A percentile compares a stretch with the other conserved stretches of the same genome.
These are phyloP conservation scores for Orbilia quercus DNA, from an alignment of 2,329 filamentous ascomycete species.

Conservation along the genomic window DNA sequence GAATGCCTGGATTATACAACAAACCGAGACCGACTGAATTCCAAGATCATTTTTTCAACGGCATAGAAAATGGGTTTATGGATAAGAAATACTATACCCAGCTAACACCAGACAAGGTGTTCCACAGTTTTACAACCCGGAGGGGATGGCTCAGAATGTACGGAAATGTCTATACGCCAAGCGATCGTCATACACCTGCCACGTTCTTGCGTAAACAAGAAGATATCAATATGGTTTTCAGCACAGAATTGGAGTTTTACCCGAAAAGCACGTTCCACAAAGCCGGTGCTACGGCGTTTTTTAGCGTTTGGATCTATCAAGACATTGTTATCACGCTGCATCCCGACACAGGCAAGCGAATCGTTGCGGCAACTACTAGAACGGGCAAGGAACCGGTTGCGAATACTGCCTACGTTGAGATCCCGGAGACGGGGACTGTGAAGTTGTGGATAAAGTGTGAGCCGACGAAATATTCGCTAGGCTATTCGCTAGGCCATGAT, in stretches of 20 bases:
- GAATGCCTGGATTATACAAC: slow-evolving; percentile 61
- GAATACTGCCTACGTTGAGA: slow-evolving; percentile 53
- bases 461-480: slow-evolving; percentile 56
- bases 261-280: slow-evolving; percentile 55
- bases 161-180: slow-evolving; percentile 68
- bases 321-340: slow-evolving; percentile 57
- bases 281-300: slow-evolving; percentile 54
- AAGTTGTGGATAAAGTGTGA: slow-evolving; percentile 57
- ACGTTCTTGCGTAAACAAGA: slow-evolving; percentile 69
- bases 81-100: slow-evolving; percentile 58
- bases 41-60: slow-evolving; percentile 63
- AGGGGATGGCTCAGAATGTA: slow-evolving; percentile 66
- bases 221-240: slow-evolving; percentile 56
- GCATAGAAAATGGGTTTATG: slow-evolving; percentile 39
- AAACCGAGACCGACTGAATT: slow-evolving; percentile 59
- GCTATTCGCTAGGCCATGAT: slow-evolving; percentile 49
- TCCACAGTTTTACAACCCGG: slow-evolving; percentile 66
- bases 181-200: slow-evolving; percentile 67
- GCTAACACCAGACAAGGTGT: slow-evolving; percentile 67
- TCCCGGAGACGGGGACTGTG: slow-evolving; percentile 52
- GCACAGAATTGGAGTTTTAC: slow-evolving; percentile 57
- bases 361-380: slow-evolving; percentile 50
- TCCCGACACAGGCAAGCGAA: slow-evolving; percentile 54
- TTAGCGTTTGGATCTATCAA: slow-evolving; percentile 56
- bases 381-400: slow-evolving; percentile 50